Base-by-base conservation (phyloP, 805 yeast species). In the Metschnikowia gruessii region DNA sequence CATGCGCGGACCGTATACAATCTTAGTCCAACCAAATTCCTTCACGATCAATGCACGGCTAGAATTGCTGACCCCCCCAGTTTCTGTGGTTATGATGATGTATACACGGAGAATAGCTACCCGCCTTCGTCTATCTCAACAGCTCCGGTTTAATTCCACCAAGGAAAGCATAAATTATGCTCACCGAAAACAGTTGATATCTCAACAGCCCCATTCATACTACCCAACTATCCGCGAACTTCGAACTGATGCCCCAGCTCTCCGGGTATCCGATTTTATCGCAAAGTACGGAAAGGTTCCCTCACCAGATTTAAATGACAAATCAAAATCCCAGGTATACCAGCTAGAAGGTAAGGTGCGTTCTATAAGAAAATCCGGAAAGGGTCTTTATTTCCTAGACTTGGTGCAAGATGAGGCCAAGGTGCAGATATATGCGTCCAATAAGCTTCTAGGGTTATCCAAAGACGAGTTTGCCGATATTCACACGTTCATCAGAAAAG, bases 321-420 rank as follows among this genome's bases (percentile, higher is more conserved):
- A 46, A 8, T 37, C 48, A n/a, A 37, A 40, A 7, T 34, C 43
- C 3, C 38, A 46, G 1, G 26, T 42, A 4, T 26, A 46, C 26
- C 55, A 57, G 24, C 43, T 62, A 3, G 76, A 80, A 50, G 96
- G 95, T 0, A 77, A 82, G 43, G 72, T 88, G 7, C 47, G 45
- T 2, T 68, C 79, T 17, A 73, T 88, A 0, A 63, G 96, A 32
- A 75, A 71, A 42, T 73, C 90, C 0, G 89, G 95, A 1, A 82
- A 77, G 54, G 85, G 83, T 1, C 75, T 87, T 67, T 64, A 77
- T 34, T 88, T 88, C 56, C 56, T 87, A 19, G 96, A 88, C 59
- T 34, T 88, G 2, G 57, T 69, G 0, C 92, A 85, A 55, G 92
- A 86, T 56, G 72, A 65, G 32, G 40, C 50, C 0, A 72, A 72